Evolutionary conservation across 257 asterid genomes (phyloP), one percentile per base, ranked within the genome.

Genomic region (Thymus mandschuricus): DNA sequence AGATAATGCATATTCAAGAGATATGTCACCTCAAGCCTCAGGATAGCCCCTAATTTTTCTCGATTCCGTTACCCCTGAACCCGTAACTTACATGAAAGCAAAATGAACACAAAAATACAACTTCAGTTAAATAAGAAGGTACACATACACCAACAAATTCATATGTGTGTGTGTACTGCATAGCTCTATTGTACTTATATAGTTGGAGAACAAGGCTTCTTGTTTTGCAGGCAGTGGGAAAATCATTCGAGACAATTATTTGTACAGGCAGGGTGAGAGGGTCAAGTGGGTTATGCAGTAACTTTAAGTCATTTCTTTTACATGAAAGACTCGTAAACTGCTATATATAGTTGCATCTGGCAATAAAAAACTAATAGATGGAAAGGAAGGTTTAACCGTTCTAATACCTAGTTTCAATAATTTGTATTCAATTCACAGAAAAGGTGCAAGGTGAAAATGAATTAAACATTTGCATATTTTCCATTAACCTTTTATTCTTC

Each of bases 1-100:
- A 33, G 61, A 43, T 40, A 50, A n/a, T 50, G 30, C 61, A 68
- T 13, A 45, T 72, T 29, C 68, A 34, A 71, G 34, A n/a, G 50
- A 45, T 33, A 9, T 59, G 12, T 33, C 49, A n/a, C n/a, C n/a
- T 31, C 45, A 27, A 5, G 30, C 10, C 58, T 27, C 35, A 48
- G 52, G 6, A 0, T 9, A 15, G 10, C 57, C 4, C 3, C 30
- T 15, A 51, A 1, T 15, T 30, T 30, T 30, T 21, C 3, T n/a
- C n/a, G 4, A 62, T 9, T 4, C 34, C 1, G 51, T 35, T 35
- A 0, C 7, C 51, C 35, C 13, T 15, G 3, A 15, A 40, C 9
- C 43, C 41, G 29, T 54, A 54, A 54, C 66, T 60, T 21, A 62
- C 34, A 62, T 5, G 28, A 5, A 58, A 38, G 33, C 7, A 62